phyloP scores from a whole-genome alignment of 2,329 filamentous ascomycete species.

The Colletotrichum musicola region DNA sequence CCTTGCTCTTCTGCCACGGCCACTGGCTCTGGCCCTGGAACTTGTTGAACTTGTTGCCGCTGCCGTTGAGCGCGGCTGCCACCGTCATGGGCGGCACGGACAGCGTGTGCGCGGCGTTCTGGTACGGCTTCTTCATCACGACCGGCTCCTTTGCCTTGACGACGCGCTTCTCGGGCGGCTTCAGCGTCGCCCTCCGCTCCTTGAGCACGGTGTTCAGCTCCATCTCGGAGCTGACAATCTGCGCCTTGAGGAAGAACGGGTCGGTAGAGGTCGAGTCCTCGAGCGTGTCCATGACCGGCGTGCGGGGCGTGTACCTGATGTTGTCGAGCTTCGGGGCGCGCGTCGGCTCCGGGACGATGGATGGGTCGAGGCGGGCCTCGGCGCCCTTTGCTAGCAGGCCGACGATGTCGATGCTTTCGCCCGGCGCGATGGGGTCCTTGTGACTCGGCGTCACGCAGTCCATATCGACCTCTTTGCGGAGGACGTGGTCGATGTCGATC shows the following conservation, averaged over 20 bases:
- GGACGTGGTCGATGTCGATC: conserved; percentile 92
- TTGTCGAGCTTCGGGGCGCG: conserved; percentile 69
- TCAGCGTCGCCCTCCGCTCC: conserved; percentile 59
- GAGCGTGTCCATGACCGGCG: conserved; percentile 83
- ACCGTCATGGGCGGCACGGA: conserved; percentile 52
- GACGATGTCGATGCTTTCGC: conserved; percentile 87
- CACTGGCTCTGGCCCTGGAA: conserved; percentile 33
- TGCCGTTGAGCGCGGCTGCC: conserved; percentile 47
- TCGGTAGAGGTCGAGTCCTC: conserved; percentile 60
- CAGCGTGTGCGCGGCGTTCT: not conserved
- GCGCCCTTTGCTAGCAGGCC: conserved; percentile 81
- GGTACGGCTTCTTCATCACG: conserved; percentile 14
- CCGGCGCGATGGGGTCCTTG: conserved; percentile 79
- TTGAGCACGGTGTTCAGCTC: conserved; percentile 82
- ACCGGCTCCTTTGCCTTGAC: conserved; percentile 27
- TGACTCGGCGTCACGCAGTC: conserved; percentile 95
- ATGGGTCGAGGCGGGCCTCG: conserved; percentile 76
- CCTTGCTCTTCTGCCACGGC: conserved; percentile 39
- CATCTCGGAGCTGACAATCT: conserved; percentile 80
- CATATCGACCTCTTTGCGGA: conserved; percentile 99
- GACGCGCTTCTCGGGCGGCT: conserved; percentile 36
- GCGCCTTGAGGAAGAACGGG: conserved; percentile 81
- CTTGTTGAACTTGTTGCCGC: conserved; percentile 24
- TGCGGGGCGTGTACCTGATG: conserved; percentile 77
- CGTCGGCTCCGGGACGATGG: conserved; percentile 65